Percentiles rank a stretch among this genome's conserved stretches.
Conservation (phyloP, 768 basidiomycete species). For the Tulasnella sp. region DNA sequence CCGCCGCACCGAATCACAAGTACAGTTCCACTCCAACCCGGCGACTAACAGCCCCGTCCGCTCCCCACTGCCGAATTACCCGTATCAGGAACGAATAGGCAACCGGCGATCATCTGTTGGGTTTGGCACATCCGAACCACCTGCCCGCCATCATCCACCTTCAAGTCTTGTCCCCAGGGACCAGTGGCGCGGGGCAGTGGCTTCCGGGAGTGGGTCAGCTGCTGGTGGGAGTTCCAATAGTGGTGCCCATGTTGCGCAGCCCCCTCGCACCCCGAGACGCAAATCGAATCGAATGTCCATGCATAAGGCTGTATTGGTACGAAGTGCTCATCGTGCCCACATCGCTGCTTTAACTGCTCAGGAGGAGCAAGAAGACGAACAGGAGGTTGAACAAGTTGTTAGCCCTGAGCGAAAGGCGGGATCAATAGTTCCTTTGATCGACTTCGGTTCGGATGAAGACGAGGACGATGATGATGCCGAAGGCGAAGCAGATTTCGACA, state of each 20-base stretch:
- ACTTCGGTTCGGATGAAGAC: not conserved
- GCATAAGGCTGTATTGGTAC: constrained; percentile 18
- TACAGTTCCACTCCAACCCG: not conserved
- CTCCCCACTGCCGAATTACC: not conserved
- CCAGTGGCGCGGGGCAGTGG: not conserved
- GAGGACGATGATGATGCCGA: constrained; percentile 13
- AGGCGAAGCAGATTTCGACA: not conserved
- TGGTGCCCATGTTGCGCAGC: not conserved
- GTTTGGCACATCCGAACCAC: no score
- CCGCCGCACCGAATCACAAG: not conserved
- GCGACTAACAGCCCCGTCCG: not conserved
- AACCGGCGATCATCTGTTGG: no score
- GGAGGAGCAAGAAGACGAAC: constrained; percentile 15
- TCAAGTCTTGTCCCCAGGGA: not conserved
- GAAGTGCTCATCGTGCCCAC: constrained; percentile 13
- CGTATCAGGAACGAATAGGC: no score
- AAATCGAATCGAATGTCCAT: constrained; percentile 1
- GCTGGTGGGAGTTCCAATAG: not conserved
- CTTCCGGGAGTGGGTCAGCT: not conserved
- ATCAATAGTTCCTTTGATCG: no score
- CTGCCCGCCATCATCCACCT: not conserved
- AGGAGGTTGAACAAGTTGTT: constrained; percentile 14
- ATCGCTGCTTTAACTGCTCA: constrained; percentile 4
- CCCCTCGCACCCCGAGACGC: constrained; percentile 4
- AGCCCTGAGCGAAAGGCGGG: constrained; percentile 11